Percentiles rank a stretch among this genome's conserved stretches.
These are phyloP conservation scores for Amanita brunnescens DNA, from an alignment of 768 basidiomycete genomes.

Conservation along the genomic window DNA sequence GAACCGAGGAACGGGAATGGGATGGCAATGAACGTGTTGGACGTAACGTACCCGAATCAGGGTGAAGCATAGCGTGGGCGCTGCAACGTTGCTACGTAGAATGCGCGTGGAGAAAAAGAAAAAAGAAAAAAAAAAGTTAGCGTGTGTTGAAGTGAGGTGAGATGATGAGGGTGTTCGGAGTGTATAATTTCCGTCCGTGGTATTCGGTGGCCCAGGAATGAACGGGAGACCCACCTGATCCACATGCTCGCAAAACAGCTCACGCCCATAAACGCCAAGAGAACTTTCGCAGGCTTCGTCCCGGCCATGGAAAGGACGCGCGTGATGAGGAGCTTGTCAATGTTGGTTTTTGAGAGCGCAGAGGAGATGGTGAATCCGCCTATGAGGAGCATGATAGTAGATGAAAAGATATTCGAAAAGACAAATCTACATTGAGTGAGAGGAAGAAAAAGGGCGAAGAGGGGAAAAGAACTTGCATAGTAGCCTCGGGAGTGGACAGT, in stretches of 20 bases:
- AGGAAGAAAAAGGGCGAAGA: not conserved
- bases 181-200: not conserved
- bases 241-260: conserved; percentile 99
- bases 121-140: not conserved
- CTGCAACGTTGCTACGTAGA: conserved; percentile 78
- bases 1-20: not conserved
- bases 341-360: conserved; percentile 90
- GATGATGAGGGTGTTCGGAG: not conserved
- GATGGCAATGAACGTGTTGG: conserved; percentile 1
- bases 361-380: conserved; percentile 98
- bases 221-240: conserved; percentile 60
- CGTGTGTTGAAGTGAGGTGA: not conserved
- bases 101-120: conserved; percentile 10
- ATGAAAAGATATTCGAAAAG: conserved; percentile 94
- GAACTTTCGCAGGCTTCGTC: conserved; percentile 73
- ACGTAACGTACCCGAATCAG: conserved; percentile 71
- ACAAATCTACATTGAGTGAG: conserved; percentile 49
- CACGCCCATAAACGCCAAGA: conserved; percentile 92
- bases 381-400: conserved; percentile 97
- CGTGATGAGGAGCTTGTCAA: conserved; percentile 88
- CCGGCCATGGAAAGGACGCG: conserved; percentile 87
- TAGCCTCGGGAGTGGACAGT: conserved; percentile 59
- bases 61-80: conserved; percentile 94
- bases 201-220: not conserved
- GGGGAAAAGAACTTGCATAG: conserved; percentile 47